Conservation (phyloP, 2,329 filamentous ascomycete species). For the Talaromyces piceae region DNA sequence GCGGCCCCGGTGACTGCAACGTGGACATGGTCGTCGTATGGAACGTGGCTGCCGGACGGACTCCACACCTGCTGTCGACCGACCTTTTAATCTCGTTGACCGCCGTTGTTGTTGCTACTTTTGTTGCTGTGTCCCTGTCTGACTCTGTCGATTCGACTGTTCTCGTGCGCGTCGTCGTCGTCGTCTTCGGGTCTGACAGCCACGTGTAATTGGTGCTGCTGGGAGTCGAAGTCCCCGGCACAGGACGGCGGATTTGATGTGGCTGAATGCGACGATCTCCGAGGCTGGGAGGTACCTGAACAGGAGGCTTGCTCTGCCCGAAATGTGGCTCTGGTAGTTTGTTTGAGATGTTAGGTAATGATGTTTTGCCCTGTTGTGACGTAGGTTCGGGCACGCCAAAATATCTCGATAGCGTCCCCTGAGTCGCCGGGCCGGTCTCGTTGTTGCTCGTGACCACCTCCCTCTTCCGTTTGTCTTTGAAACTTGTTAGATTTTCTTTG, state of each 20-base stretch:
- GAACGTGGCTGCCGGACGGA: constrained; percentile 27
- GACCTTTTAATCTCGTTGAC: constrained; percentile 19
- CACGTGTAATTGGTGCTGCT: constrained; percentile 26
- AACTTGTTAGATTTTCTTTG: no score
- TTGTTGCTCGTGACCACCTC: constrained; percentile 14
- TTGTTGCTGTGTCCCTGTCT: not conserved
- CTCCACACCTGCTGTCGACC: constrained; percentile 14
- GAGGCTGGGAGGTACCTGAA: constrained; percentile 16
- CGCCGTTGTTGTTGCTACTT: constrained; percentile 13
- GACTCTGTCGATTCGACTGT: constrained; percentile 5
- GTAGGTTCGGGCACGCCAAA: constrained; percentile 32
- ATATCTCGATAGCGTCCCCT: constrained; percentile 48
- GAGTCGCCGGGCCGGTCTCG: constrained; percentile 17
- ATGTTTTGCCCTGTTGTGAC: constrained; percentile 15
- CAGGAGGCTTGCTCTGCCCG: not conserved
- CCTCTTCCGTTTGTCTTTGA: constrained; percentile 18
- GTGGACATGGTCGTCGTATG: constrained; percentile 36
- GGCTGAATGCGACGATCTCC: constrained; percentile 25
- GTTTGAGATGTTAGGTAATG: not conserved
- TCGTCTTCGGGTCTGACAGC: constrained; percentile 17
- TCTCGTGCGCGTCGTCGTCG: constrained; percentile 15
- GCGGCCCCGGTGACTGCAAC: constrained; percentile 17
- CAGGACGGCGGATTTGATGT: constrained; percentile 27
- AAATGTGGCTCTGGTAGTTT: not conserved
- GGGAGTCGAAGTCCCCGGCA: constrained; percentile 16